Evolutionary conservation across 192 early-diverging fungal genomes (phyloP).

Genomic region (Ambispora gerdemannii): DNA sequence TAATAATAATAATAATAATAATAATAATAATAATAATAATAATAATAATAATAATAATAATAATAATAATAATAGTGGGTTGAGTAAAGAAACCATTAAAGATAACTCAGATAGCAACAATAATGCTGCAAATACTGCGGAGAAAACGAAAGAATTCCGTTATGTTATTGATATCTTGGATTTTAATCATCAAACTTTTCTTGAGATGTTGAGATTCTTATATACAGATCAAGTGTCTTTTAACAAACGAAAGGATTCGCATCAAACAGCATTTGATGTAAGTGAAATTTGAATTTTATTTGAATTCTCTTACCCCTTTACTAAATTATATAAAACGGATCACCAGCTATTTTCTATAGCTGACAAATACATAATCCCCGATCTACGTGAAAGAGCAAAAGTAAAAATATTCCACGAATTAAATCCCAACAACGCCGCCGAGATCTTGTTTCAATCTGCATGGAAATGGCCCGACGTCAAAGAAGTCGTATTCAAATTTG

Average conservation of each 20-base stretch:
- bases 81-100: too few species aligned
- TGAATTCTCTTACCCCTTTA: background rate
- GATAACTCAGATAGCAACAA: too few species aligned
- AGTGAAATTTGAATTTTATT: background rate
- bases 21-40: too few species aligned
- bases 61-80: too few species aligned
- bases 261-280: background rate
- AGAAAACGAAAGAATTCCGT: background rate
- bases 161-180: background rate
- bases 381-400: constrained; percentile 8
- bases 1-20: too few species aligned
- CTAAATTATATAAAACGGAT: too few species aligned
- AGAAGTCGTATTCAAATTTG: constrained; percentile 5
- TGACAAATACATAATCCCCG: constrained; percentile 13
- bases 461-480: constrained; percentile 18
- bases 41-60: too few species aligned
- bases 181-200: background rate
- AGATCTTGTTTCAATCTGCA: constrained; percentile 3
- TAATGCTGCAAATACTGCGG: background rate
- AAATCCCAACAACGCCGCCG: background rate
- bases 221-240: constrained; percentile 18
- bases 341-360: constrained; percentile 1
- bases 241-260: background rate
- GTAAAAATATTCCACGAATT: constrained; percentile 9
- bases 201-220: constrained; percentile 11